Evolutionary conservation across 192 early-diverging fungal genomes (phyloP).

Genomic region (Entomortierella lignicola): DNA sequence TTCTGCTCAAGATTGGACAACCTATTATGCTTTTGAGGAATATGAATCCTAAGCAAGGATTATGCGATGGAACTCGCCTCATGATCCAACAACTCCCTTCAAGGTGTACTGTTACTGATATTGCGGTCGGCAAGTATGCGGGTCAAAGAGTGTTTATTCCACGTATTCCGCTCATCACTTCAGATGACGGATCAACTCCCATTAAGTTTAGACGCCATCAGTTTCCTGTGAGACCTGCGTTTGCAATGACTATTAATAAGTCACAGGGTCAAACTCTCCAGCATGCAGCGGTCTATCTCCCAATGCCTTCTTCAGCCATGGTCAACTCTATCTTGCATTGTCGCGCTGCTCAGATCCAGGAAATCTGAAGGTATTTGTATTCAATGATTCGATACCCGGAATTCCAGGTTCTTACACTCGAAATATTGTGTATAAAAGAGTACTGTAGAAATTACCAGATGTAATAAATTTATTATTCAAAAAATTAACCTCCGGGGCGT

Average conservation of each 20-base stretch:
- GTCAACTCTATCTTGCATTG: no score
- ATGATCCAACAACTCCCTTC: constrained; percentile 11
- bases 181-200: not conserved
- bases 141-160: constrained; percentile 26
- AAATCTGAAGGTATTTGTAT: no score
- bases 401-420: no score
- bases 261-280: constrained; percentile 21
- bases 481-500: no score
- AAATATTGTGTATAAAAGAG: no score
- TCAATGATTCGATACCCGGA: no score
- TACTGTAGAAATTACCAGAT: no score
- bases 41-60: constrained; percentile 15
- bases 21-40: constrained; percentile 37
- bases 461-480: no score
- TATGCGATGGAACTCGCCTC: constrained; percentile 40
- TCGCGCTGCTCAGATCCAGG: no score
- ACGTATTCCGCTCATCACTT: constrained; percentile 10
- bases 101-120: constrained; percentile 11
- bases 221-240: constrained; percentile 18
- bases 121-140: constrained; percentile 7
- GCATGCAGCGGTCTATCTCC: constrained; percentile 21
- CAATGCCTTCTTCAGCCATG: no score
- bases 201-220: constrained; percentile 16
- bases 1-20: constrained; percentile 12
- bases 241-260: constrained; percentile 38